Evolutionary conservation across 2,329 filamentous ascomycete species (phyloP).

Genomic region (Xylariaceae sp.): DNA sequence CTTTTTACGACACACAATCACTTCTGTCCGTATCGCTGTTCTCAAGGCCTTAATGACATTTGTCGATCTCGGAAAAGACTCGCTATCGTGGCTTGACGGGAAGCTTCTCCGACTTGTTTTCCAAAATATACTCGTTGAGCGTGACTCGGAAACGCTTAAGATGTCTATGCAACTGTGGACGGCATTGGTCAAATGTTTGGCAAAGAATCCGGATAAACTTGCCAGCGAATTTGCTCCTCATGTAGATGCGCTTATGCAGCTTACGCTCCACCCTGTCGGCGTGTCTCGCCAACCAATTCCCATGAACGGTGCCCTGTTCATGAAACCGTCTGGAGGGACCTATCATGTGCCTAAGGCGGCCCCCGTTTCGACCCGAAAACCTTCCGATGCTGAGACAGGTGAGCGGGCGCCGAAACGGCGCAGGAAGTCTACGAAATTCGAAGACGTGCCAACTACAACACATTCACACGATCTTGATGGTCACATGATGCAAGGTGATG

Average conservation of each 20-base stretch:
- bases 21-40: conserved; percentile 87
- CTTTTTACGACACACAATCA: conserved; percentile 95
- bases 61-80: conserved; percentile 75
- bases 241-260: conserved; percentile 72
- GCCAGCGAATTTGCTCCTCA: conserved; percentile 68
- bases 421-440: conserved; percentile 77
- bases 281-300: conserved; percentile 85
- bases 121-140: conserved; percentile 91
- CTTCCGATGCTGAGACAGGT: conserved; percentile 47
- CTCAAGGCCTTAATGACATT: conserved; percentile 91
- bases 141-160: conserved; percentile 74
- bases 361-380: conserved; percentile 41
- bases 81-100: conserved; percentile 87
- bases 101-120: conserved; percentile 84
- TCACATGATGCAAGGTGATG: conserved; percentile 94
- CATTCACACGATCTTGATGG: conserved; percentile 93
- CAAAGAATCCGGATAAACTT: conserved; percentile 58
- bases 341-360: conserved; percentile 55
- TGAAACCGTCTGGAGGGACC: conserved; percentile 84
- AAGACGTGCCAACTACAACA: conserved; percentile 57
- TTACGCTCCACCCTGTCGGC: conserved; percentile 86
- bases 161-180: conserved; percentile 85
- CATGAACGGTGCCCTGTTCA: conserved; percentile 84
- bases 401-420: conserved; percentile 69
- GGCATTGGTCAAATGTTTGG: conserved; percentile 65